These are phyloP conservation scores for Vitis cinerea DNA, from an alignment of 164 flowering plant species.

Conservation along the genomic window DNA sequence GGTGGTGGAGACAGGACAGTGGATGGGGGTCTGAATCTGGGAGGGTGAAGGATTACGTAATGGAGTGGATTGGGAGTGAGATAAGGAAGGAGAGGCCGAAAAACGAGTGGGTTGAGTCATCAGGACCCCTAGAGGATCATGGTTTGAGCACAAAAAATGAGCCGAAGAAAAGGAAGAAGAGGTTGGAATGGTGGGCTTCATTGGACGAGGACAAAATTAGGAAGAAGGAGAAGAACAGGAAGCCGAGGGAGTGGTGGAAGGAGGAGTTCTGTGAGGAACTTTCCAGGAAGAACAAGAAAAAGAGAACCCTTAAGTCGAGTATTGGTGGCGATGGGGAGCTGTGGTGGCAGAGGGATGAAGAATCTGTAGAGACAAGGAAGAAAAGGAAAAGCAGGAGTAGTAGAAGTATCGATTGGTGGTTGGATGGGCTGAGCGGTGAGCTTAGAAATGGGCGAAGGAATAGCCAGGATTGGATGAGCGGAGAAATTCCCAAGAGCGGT, in stretches of 20 bases:
- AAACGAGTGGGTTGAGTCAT: slow-evolving; percentile 53
- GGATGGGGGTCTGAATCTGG: slow-evolving; percentile 55
- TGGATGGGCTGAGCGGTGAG: slow-evolving; percentile 79
- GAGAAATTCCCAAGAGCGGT: slow-evolving; percentile 85
- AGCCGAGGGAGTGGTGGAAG: slow-evolving; percentile 91
- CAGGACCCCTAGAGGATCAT: slow-evolving; percentile 19
- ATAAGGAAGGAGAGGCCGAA: slow-evolving; percentile 82
- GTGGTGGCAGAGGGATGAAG: slow-evolving; percentile 79
- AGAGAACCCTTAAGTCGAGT: slow-evolving; percentile 30
- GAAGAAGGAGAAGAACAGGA: slow-evolving; percentile 60
- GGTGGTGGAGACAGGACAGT: slow-evolving; percentile 89
- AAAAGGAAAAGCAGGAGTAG: slow-evolving; percentile 47
- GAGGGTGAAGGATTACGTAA: slow-evolving; percentile 87
- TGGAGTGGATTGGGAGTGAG: slow-evolving; percentile 98
- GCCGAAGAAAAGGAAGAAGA: slow-evolving; percentile 42
- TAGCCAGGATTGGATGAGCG: slow-evolving; percentile 62
- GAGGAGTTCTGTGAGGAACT: slow-evolving; percentile 90
- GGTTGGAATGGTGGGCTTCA: slow-evolving; percentile 79
- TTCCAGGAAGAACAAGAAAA: slow-evolving; percentile 51
- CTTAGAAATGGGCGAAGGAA: slow-evolving; percentile 44
- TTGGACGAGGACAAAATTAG: slow-evolving; percentile 47
- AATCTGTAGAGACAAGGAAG: slow-evolving; percentile 33
- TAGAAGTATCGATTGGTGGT: slow-evolving; percentile 81
- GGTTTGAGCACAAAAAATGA: slow-evolving; percentile 24
- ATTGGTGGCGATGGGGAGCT: slow-evolving; percentile 28